phyloP scores from a whole-genome alignment of 176 grass and related monocot genomes.

The Melocanna baccifera region DNA sequence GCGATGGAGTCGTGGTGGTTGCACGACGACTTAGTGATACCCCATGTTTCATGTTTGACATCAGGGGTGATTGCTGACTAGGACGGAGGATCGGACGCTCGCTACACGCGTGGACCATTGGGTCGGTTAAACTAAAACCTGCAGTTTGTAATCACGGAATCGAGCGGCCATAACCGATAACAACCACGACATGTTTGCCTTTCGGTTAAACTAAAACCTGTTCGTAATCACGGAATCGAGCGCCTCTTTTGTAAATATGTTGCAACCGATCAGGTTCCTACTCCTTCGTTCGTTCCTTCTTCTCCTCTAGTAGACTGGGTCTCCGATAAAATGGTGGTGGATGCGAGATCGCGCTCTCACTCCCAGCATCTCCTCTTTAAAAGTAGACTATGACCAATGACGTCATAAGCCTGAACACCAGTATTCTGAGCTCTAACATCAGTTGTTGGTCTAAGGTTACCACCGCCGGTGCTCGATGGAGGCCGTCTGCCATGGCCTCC shows the following conservation, averaged over 20 bases:
- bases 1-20: background rate
- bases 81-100: background rate
- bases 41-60: background rate
- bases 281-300: no score
- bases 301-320: no score
- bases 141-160: background rate
- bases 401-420: accelerated
- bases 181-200: background rate
- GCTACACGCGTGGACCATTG: background rate
- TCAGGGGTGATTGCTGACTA: background rate
- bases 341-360: no score
- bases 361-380: no score
- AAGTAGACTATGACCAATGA: no score
- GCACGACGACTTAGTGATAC: background rate
- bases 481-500: no score
- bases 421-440: no score
- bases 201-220: no score
- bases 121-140: background rate
- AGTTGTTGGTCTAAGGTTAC: no score
- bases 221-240: no score
- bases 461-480: accelerated
- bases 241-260: no score
- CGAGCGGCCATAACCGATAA: no score
- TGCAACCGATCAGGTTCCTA: accelerated
- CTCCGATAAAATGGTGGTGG: accelerated